Conservation (phyloP, 805 yeast genomes). For the Tetrapisispora taiwanensis region DNA sequence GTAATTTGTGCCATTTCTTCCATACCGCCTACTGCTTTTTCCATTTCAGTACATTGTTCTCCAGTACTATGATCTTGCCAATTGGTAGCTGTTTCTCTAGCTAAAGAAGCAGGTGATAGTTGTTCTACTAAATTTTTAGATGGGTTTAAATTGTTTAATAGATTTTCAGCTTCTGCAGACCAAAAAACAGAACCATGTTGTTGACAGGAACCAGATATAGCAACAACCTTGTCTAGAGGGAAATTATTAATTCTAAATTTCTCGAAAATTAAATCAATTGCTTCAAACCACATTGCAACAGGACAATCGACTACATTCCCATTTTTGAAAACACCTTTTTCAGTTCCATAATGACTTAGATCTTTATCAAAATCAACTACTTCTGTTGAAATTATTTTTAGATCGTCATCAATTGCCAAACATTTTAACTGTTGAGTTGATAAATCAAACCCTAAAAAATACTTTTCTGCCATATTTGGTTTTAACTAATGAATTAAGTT, state of each 20-base stretch:
- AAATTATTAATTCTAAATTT: slow-evolving; percentile 42
- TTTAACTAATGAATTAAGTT: no score
- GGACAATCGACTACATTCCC: slow-evolving; percentile 61
- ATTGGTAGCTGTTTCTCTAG: slow-evolving; percentile 65
- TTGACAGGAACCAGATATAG: slow-evolving; percentile 79
- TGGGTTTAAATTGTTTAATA: slow-evolving; percentile 31
- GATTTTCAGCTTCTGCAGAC: slow-evolving; percentile 39
- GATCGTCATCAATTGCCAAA: slow-evolving; percentile 46
- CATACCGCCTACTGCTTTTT: slow-evolving; percentile 50
- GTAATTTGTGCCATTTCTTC: slow-evolving; percentile 50
- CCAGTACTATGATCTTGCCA: slow-evolving; percentile 94
- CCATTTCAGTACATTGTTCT: slow-evolving; percentile 53
- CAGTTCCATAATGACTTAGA: slow-evolving; percentile 49
- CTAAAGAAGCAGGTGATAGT: slow-evolving; percentile 42
- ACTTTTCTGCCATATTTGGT: slow-evolving; percentile 3
- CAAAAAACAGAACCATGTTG: slow-evolving; percentile 89
- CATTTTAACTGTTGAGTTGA: slow-evolving; percentile 86
- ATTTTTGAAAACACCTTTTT: slow-evolving; percentile 59
- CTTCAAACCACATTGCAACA: slow-evolving; percentile 84
- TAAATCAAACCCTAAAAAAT: slow-evolving; percentile 67
- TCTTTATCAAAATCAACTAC: slow-evolving; percentile 65
- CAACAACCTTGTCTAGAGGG: slow-evolving; percentile 50
- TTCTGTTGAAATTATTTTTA: slow-evolving; percentile 47
- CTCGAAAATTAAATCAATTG: slow-evolving; percentile 54
- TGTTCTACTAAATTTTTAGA: slow-evolving; percentile 35